Evolutionary conservation across 2,329 filamentous ascomycete species (phyloP).

Genomic region (Nemania bipapillata): DNA sequence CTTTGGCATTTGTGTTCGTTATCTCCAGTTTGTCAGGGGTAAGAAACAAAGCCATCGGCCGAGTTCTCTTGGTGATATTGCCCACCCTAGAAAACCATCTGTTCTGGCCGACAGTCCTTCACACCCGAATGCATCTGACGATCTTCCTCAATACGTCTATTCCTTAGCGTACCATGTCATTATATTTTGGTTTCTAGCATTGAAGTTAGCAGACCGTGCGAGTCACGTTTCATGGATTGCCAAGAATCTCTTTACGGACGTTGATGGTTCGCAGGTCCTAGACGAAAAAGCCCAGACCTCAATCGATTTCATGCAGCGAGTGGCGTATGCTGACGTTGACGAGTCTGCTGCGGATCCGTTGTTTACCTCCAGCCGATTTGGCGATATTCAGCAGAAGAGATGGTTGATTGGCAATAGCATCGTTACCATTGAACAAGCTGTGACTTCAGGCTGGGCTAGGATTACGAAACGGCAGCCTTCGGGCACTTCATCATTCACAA

Average conservation of each 20-base stretch:
- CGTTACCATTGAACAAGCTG: constrained; percentile 77
- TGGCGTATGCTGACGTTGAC: constrained; percentile 84
- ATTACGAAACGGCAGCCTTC: constrained; percentile 77
- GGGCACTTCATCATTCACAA: constrained; percentile 69
- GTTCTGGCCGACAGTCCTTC: constrained; percentile 44
- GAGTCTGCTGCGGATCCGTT: constrained; percentile 74
- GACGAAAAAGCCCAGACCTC: constrained; percentile 95
- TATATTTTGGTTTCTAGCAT: constrained; percentile 93
- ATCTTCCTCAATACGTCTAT: constrained; percentile 92
- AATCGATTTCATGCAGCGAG: constrained; percentile 92
- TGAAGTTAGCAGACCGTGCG: constrained; percentile 84
- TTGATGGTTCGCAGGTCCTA: constrained; percentile 76
- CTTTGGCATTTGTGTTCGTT: constrained; percentile 94
- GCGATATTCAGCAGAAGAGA: constrained; percentile 72
- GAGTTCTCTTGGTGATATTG: constrained; percentile 59
- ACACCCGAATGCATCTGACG: constrained; percentile 65
- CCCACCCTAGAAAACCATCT: constrained; percentile 40
- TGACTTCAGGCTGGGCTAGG: constrained; percentile 72
- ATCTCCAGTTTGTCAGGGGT: constrained; percentile 87
- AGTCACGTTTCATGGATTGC: constrained; percentile 91
- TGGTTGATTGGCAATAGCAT: constrained; percentile 81
- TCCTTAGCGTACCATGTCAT: constrained; percentile 94
- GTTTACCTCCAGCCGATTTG: constrained; percentile 73
- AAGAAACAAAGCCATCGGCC: constrained; percentile 62
- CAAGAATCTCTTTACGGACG: constrained; percentile 83